Conservation (phyloP, 2,329 filamentous ascomycete species). For the Dactylellina leptospora region DNA sequence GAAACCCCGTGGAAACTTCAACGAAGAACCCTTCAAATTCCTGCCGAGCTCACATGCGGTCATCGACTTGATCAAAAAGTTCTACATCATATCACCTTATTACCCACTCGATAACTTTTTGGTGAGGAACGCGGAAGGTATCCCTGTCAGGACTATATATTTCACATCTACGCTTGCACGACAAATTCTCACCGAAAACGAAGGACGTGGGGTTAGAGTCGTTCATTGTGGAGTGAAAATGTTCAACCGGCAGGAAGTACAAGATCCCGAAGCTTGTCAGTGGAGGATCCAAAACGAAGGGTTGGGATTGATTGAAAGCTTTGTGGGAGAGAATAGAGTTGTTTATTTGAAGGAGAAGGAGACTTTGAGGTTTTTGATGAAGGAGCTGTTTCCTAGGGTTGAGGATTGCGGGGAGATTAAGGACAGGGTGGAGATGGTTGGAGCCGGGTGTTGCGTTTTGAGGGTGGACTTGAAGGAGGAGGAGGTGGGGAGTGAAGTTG, state of each 20-base stretch:
- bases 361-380: conserved; percentile 81
- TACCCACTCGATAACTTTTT: conserved; percentile 94
- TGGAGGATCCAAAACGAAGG: conserved; percentile 98
- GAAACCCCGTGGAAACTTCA: conserved; percentile 64
- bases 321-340: conserved; percentile 80
- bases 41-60: conserved; percentile 77
- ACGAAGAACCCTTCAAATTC: conserved; percentile 96
- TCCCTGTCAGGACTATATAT: conserved; percentile 93
- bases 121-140: conserved; percentile 89
- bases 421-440: conserved; percentile 78
- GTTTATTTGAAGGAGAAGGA: conserved; percentile 78
- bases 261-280: conserved; percentile 82
- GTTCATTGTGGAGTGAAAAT: conserved; percentile 97
- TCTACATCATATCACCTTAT: conserved; percentile 82
- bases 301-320: conserved; percentile 87
- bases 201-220: conserved; percentile 90
- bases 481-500: conserved; percentile 62
- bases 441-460: conserved; percentile 91
- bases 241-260: conserved; percentile 97
- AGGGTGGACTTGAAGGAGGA: conserved; percentile 77
- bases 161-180: conserved; percentile 87
- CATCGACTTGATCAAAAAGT: conserved; percentile 77
- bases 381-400: conserved; percentile 97
- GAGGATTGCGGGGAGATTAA: conserved; percentile 83
- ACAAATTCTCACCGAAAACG: conserved; percentile 85